Percentiles rank a stretch among this genome's conserved stretches.
Evolutionary conservation across 495 filamentous ascomycete genomes (phyloP).

Genomic region (Penicillium arizonense): DNA sequence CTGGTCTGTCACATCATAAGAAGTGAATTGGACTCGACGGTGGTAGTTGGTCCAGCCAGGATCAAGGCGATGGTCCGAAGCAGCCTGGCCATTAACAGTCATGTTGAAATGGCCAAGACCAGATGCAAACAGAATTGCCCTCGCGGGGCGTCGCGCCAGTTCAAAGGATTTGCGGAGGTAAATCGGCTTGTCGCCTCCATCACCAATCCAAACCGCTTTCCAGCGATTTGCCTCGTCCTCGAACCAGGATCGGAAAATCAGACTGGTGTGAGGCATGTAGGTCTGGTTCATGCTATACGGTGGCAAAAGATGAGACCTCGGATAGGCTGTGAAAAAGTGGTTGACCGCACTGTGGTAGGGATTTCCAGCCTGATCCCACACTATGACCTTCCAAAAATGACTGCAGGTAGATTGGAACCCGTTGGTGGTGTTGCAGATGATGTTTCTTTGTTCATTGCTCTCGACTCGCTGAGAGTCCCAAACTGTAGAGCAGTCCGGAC

Average conservation of each 20-base stretch:
- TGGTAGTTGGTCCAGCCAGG: slow-evolving; percentile 34
- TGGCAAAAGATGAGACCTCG: slow-evolving; percentile 21
- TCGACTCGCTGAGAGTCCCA: slow-evolving; percentile 27
- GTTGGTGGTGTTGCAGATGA: slow-evolving; percentile 19
- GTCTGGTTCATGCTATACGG: slow-evolving; percentile 34
- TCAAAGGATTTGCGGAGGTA: slow-evolving; percentile 26
- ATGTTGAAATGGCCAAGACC: slow-evolving; percentile 31
- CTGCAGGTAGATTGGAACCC: slow-evolving; percentile 25
- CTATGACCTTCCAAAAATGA: slow-evolving; percentile 22
- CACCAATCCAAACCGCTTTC: slow-evolving; percentile 32
- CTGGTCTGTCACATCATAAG: slow-evolving; percentile 24
- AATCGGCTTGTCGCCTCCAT: slow-evolving; percentile 31
- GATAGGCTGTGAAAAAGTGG: slow-evolving; percentile 25
- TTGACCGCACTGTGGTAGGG: slow-evolving; percentile 15
- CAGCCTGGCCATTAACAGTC: slow-evolving; percentile 20
- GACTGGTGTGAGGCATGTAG: slow-evolving; percentile 29
- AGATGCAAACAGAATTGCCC: slow-evolving; percentile 25
- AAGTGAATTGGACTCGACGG: slow-evolving; percentile 23
- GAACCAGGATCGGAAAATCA: slow-evolving; percentile 33
- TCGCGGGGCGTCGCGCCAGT: slow-evolving; percentile 5
- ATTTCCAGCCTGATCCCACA: slow-evolving; percentile 17
- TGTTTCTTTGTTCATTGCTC: slow-evolving; percentile 24
- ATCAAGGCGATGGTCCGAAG: slow-evolving; percentile 26
- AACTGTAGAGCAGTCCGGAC: not conserved
- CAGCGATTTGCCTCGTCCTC: slow-evolving; percentile 26